phyloP scores from a whole-genome alignment of 148 eudicot species.

The Vaccinium myrtillus region DNA sequence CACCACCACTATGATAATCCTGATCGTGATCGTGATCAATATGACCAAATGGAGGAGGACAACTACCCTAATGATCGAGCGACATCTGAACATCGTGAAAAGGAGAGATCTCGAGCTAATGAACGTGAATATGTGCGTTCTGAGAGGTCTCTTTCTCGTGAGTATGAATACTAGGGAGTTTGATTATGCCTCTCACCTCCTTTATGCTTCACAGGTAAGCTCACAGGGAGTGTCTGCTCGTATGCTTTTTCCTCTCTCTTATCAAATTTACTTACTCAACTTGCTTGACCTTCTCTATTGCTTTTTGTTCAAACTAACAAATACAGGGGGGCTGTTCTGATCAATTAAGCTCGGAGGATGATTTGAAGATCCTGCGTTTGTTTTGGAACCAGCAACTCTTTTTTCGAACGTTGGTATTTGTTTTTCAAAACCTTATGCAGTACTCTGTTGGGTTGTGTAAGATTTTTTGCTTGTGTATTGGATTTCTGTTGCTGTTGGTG shows the following conservation, averaged over 20 bases:
- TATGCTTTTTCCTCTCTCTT: background rate
- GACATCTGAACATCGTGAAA: constrained; percentile 33
- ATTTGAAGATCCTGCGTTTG: background rate
- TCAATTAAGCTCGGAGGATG: background rate
- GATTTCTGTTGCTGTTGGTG: background rate
- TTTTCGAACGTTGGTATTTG: background rate
- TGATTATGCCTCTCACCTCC: background rate
- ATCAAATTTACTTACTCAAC: background rate
- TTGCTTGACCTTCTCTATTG: background rate
- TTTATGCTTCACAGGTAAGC: constrained; percentile 1
- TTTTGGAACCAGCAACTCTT: background rate
- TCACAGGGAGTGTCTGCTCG: background rate
- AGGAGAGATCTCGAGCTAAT: constrained; percentile 18
- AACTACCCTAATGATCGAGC: constrained; percentile 37
- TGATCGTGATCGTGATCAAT: constrained; percentile 42
- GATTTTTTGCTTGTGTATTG: background rate
- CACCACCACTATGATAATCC: constrained; percentile 48
- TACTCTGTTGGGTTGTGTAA: background rate
- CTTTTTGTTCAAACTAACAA: background rate
- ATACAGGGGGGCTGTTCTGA: background rate
- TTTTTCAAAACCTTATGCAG: background rate
- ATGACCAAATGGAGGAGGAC: constrained; percentile 63
- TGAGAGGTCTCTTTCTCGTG: constrained; percentile 38
- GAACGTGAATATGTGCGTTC: constrained; percentile 35
- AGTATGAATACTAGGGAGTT: constrained; percentile 25